phyloP scores from a whole-genome alignment of 208 protist species.

The Willaertia magna region DNA sequence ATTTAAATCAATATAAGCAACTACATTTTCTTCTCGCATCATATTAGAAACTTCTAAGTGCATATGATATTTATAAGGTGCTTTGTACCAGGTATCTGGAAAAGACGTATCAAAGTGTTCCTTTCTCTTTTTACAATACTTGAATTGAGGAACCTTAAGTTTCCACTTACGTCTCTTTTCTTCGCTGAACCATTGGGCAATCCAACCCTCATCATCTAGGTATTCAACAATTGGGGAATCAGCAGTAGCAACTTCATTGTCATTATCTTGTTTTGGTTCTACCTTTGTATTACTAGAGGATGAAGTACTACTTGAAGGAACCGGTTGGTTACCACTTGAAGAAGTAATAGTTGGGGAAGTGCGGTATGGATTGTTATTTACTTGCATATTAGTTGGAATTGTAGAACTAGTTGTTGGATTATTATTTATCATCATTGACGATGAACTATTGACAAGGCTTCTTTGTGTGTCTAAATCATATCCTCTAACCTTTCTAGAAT shows the following conservation, averaged over 20 bases:
- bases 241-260: neutral
- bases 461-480: too few species aligned
- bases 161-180: neutral
- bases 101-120: neutral
- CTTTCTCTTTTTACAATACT: slow-evolving; percentile 13
- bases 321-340: too few species aligned
- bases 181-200: slow-evolving; percentile 6
- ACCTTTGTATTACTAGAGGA: too few species aligned
- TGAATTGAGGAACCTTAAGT: neutral
- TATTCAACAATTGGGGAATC: neutral
- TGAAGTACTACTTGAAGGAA: too few species aligned
- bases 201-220: neutral
- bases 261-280: neutral
- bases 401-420: too few species aligned
- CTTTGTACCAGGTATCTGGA: neutral
- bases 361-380: too few species aligned
- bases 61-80: slow-evolving; percentile 6
- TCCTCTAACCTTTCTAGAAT: too few species aligned
- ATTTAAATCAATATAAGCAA: neutral
- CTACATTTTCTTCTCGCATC: neutral
- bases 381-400: too few species aligned
- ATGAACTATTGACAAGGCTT: too few species aligned
- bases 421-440: too few species aligned
- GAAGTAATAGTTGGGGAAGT: too few species aligned
- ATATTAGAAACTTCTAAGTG: neutral